Conservation (phyloP, 768 basidiomycete genomes). For the Russula griseocarnosa region DNA sequence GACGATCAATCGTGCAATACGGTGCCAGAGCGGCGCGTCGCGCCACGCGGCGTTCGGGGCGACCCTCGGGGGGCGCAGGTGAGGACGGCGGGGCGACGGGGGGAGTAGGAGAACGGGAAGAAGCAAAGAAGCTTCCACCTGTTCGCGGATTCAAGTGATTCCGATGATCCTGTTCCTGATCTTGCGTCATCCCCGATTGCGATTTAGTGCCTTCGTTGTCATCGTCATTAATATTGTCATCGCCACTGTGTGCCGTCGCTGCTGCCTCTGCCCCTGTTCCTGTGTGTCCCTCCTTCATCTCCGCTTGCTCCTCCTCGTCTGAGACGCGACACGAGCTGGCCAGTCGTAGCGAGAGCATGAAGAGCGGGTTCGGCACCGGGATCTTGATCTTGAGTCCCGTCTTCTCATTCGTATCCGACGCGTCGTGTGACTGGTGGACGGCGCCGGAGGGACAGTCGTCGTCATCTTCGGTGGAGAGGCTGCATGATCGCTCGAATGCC, state of each 20-base stretch:
- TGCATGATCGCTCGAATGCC: constrained; percentile 25
- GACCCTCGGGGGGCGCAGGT: not conserved
- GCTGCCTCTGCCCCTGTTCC: no score
- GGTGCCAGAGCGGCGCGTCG: constrained; percentile 12
- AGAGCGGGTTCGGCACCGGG: constrained; percentile 16
- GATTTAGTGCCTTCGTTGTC: no score
- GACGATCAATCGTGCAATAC: not conserved
- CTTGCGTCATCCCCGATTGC: not conserved
- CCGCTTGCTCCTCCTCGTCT: not conserved
- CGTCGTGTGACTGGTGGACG: not conserved
- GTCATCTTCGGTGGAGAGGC: not conserved
- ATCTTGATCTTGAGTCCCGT: constrained; percentile 25
- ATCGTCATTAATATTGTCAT: not conserved
- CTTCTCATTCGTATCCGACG: not conserved
- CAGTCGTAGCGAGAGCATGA: constrained; percentile 20
- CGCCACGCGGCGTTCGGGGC: constrained; percentile 7
- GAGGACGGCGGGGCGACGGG: not conserved
- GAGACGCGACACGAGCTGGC: constrained; percentile 14
- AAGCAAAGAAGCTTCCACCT: not conserved
- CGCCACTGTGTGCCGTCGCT: not conserved
- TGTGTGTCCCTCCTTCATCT: no score
- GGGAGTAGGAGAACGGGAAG: constrained; percentile 1
- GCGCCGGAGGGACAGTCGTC: not conserved
- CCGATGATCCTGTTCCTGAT: not conserved
- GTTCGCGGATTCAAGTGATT: not conserved